Conservation (phyloP, 371 early-diverging fungal species). For the Lichtheimia corymbifera region DNA sequence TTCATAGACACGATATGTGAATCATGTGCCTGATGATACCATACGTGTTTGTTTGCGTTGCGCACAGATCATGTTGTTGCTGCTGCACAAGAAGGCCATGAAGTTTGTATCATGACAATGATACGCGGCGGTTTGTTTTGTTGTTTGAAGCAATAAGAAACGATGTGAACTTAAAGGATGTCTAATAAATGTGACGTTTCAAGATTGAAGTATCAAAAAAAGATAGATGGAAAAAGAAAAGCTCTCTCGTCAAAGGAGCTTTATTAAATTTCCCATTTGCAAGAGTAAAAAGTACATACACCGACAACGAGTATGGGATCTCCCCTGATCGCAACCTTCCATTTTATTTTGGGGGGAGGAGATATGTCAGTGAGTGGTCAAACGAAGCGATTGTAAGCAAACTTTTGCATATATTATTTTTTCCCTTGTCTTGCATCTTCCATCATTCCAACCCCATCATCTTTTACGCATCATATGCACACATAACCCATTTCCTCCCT, state of each 20-base stretch:
- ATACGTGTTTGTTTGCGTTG: no score
- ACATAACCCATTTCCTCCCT: background rate
- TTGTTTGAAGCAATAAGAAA: no score
- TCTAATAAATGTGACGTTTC: background rate
- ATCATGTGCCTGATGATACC: no score
- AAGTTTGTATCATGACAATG: no score
- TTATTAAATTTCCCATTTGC: conserved; percentile 1
- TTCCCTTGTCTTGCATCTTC: conserved; percentile 5
- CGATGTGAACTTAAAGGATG: no score
- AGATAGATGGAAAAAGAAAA: background rate
- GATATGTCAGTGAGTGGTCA: conserved; percentile 1
- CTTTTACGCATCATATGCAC: background rate
- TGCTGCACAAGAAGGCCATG: no score
- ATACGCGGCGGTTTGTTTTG: no score
- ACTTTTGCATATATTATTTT: conserved; percentile 16
- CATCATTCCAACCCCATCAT: conserved; percentile 6
- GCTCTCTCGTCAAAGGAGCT: background rate
- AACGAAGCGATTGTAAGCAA: conserved; percentile 4
- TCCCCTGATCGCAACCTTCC: no score
- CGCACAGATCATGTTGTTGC: no score
- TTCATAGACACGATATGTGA: no score
- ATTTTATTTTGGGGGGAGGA: background rate
- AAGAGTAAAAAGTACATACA: background rate
- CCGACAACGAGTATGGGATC: background rate
- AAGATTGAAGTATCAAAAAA: background rate